Conservation (phyloP, 805 yeast species). For the Candida methanosorbosa region DNA sequence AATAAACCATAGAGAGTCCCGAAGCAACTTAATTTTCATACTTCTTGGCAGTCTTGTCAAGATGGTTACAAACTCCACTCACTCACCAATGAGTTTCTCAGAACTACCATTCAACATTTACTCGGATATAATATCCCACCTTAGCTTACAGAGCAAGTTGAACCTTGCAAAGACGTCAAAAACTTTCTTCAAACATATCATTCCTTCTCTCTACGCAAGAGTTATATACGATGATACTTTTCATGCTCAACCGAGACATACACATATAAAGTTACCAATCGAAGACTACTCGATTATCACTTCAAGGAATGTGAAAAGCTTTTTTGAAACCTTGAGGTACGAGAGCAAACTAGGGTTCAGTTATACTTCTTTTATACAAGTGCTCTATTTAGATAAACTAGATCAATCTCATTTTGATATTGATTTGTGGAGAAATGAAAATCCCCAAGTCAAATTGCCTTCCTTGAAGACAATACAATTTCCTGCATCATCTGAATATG, state of each 20-base stretch:
- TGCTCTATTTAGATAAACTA: conserved; percentile 15
- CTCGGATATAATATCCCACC: conserved; percentile 8
- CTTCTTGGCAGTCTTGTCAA: too few relatives aligned
- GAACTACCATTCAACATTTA: conserved; percentile 18
- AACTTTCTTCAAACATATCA: conserved; percentile 11
- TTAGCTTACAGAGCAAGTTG: conserved; percentile 10
- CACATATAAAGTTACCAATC: conserved; percentile 8
- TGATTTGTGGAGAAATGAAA: conserved; percentile 13
- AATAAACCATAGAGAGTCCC: too few relatives aligned
- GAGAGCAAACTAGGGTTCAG: conserved; percentile 12
- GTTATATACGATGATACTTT: conserved; percentile 8
- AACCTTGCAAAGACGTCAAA: conserved; percentile 12
- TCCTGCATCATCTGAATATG: conserved; percentile 11
- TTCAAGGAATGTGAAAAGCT: conserved; percentile 5
- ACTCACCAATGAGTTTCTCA: background rate
- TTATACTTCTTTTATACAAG: conserved; percentile 16
- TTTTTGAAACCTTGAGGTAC: conserved; percentile 10
- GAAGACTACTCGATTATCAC: conserved; percentile 11
- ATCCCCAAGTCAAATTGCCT: too few relatives aligned
- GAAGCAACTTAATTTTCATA: too few relatives aligned
- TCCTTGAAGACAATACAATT: conserved; percentile 14
- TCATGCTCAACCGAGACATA: conserved; percentile 6
- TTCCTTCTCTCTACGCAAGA: conserved; percentile 13
- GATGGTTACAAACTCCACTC: background rate
- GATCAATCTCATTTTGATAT: conserved; percentile 10